Conservation (phyloP, 768 basidiomycete genomes). For the Termitomyces sp. region DNA sequence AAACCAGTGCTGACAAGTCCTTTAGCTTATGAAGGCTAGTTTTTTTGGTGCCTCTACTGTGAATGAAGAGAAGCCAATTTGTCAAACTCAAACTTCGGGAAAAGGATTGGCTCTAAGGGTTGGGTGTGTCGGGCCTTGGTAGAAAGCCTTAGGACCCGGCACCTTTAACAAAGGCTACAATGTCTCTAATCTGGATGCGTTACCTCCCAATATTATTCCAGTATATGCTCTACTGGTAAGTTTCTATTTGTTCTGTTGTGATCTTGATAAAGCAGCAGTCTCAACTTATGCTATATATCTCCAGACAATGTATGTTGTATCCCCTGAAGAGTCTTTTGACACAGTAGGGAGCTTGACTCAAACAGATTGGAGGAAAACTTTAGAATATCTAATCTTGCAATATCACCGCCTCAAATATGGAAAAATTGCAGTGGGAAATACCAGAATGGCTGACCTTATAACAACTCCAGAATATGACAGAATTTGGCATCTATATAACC, state of each 20-base stretch:
- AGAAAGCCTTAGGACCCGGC: no score
- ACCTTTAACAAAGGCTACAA: no score
- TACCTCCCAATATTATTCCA: not conserved
- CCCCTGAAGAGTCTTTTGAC: not conserved
- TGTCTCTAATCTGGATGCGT: not conserved
- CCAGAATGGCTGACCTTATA: not conserved
- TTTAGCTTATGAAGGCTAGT: not conserved
- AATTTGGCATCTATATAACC: not conserved
- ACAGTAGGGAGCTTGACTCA: not conserved
- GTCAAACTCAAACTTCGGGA: not conserved
- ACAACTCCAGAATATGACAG: not conserved
- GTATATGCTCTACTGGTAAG: not conserved
- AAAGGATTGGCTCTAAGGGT: no score
- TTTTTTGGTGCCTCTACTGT: not conserved
- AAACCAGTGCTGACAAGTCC: not conserved
- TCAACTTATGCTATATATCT: not conserved
- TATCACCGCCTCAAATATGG: not conserved
- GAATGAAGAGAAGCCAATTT: not conserved
- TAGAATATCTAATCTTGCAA: not conserved
- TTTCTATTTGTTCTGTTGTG: not conserved
- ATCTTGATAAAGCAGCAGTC: no score
- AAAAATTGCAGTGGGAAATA: not conserved
- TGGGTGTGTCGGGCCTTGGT: no score
- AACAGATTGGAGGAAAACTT: not conserved
- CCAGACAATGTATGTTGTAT: not conserved